Evolutionary conservation across 2,329 filamentous ascomycete species (phyloP), one percentile per base, ranked within the genome.

Genomic region (Aspergillus sojae): DNA sequence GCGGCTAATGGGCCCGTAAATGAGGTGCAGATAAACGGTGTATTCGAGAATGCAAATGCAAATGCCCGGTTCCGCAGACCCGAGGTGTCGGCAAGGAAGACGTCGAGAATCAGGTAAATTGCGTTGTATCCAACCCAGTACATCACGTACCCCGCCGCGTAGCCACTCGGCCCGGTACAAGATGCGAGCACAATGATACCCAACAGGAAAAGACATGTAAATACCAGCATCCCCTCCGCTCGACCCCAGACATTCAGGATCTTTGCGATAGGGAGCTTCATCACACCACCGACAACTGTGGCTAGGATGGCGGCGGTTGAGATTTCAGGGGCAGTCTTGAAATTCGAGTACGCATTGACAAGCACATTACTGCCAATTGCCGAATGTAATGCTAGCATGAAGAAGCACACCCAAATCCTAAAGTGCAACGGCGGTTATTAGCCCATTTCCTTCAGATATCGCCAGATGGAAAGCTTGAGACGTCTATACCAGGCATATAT

Each of bases 21-120:
- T 0, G 80, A 90, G 0, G 86, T 85, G 30, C 86, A 88, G 70
- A 86, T 84, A 63, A 91, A 89, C 0, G 89, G 88, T 0, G 87
- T 88, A 26, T 77, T 81, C 30, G 84, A 81, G 64, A 89, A 84
- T 0, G 85, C 87, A 62, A 87, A 85, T 63, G 87, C 85, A 63
- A 91, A 82, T 21, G 84, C 85, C 68, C 88, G 81, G 68, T 89
- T 88, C 54, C 82, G 82, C 52, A 91, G 78, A 3, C 82, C 81
- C 0, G 88, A 87, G 0, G 87, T 89, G 70, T 91, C 89, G 21
- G 88, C 86, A 57, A 88, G 83, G 70, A 90, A 86, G 57, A 91
- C 82, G 58, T 82, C 82, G 2, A 89, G 73, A 36, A 83, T 84
- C 65, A 87, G 86, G 41, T 80, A 80, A 7, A 89, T 78, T 5